Evolutionary conservation across 2,329 filamentous ascomycete species (phyloP), one percentile per base, ranked within the genome.

Genomic region (Paraphaeosphaeria minitans): DNA sequence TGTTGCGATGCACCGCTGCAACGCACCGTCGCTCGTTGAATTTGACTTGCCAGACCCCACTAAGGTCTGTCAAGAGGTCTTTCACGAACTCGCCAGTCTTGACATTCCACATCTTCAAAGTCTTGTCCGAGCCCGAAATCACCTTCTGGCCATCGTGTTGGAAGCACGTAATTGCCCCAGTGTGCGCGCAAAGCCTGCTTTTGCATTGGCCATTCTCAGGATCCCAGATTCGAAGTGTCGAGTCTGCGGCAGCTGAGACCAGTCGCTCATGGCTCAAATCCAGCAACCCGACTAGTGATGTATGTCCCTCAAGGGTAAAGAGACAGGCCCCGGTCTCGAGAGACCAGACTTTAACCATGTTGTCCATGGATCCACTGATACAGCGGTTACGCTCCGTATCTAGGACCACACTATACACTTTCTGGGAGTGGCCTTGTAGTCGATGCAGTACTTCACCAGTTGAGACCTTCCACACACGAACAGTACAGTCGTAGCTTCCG

Each of bases 321-420:
- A 98, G 81, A 66, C 93, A 91, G 0, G 89, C 82, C 0, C 95
- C 95, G 2, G 91, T 95, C 31, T 92, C 88, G 14, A 99, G 84
- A 60, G 94, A 95, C 95, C 95, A 99, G 13, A 99, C 94, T 78
- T 97, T 98, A 73, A 99, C 95, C 64, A 93, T 85, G 62, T 95
- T 97, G 76, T 99, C 95, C 95, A 99, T 99, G 7, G 93, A 97
- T 13, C 95, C 95, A 63, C 93, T 97, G 63, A 99, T 98, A 78
- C 95, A 99, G 42, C 94, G 90, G 71, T 96, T 96, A 59, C 95
- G 90, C 68, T 90, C 88, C 66, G 93, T 90, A 71, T 99, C 95
- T 22, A 98, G 82, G 9, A 99, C 95, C 9, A 99, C 95, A 60
- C 93, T 97, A 76, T 99, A 99, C 0, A 99, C 95, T 76, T 99